Evolutionary conservation across 1,139 yeast genomes (phyloP).

Genomic region (Taphrina pruni): DNA sequence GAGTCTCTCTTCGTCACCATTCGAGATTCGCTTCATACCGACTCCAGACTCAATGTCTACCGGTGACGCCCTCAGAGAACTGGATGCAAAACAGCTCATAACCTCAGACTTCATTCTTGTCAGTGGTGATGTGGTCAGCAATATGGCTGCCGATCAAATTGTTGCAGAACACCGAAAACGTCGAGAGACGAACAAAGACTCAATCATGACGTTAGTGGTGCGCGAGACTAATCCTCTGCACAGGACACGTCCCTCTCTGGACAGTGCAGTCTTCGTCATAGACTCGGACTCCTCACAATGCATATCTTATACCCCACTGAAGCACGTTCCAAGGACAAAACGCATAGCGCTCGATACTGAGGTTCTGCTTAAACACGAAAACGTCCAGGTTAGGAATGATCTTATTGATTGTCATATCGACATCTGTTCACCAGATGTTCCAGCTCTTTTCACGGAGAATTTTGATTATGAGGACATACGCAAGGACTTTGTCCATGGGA

Average conservation of each 20-base stretch:
- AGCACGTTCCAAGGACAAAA: slow-evolving; percentile 43
- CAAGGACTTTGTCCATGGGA: slow-evolving; percentile 87
- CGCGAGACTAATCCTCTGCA: slow-evolving; percentile 86
- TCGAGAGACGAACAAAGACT: slow-evolving; percentile 76
- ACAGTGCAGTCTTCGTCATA: slow-evolving; percentile 82
- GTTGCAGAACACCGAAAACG: slow-evolving; percentile 74
- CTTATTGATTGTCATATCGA: slow-evolving; percentile 95
- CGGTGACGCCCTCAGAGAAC: slow-evolving; percentile 96
- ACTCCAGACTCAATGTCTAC: slow-evolving; percentile 90
- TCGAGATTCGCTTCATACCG: slow-evolving; percentile 74
- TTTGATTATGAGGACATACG: slow-evolving; percentile 90
- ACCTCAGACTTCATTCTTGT: slow-evolving; percentile 87
- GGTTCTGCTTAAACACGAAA: slow-evolving; percentile 72
- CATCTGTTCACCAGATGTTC: slow-evolving; percentile 92
- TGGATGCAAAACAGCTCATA: slow-evolving; percentile 87
- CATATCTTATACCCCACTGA: slow-evolving; percentile 71
- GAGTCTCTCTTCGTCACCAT: slow-evolving; percentile 75
- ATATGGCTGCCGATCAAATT: slow-evolving; percentile 77
- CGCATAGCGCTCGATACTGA: slow-evolving; percentile 80
- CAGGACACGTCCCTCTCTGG: slow-evolving; percentile 68
- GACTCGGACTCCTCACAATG: slow-evolving; percentile 78
- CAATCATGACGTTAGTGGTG: slow-evolving; percentile 90
- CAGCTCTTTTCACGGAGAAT: slow-evolving; percentile 92
- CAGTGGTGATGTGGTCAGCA: slow-evolving; percentile 93
- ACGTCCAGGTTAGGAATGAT: slow-evolving; percentile 82